These are phyloP conservation scores for Debaryomyces robertsiae DNA, from an alignment of 1,139 yeast genomes.

Conservation along the genomic window DNA sequence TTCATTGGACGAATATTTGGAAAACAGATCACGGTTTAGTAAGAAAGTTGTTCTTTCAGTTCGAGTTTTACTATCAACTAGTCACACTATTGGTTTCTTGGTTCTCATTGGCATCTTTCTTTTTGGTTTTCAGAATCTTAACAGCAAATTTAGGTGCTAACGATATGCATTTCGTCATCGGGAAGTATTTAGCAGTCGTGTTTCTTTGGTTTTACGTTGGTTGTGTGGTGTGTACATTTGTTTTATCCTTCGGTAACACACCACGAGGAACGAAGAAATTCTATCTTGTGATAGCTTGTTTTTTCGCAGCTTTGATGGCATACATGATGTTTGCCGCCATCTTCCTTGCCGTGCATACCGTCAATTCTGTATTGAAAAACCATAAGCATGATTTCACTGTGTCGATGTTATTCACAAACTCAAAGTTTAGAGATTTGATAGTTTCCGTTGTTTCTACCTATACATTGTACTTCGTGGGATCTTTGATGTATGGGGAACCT, in stretches of 20 bases:
- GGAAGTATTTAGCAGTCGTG: constrained; percentile 44
- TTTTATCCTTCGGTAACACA: constrained; percentile 50
- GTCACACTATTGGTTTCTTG: constrained; percentile 70
- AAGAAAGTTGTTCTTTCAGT: constrained; percentile 63
- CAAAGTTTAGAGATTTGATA: constrained; percentile 78
- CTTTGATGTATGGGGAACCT: constrained; percentile 74
- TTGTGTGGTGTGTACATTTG: constrained; percentile 47
- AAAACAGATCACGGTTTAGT: constrained; percentile 62
- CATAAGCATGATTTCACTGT: constrained; percentile 48
- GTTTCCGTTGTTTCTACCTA: constrained; percentile 88
- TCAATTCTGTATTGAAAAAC: constrained; percentile 37
- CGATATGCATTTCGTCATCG: constrained; percentile 48
- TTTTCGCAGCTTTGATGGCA: constrained; percentile 49
- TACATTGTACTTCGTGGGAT: constrained; percentile 74
- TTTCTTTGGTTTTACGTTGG: constrained; percentile 48
- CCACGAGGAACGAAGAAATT: constrained; percentile 51
- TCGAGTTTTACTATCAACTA: constrained; percentile 72
- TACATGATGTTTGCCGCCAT: constrained; percentile 71
- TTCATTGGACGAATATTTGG: constrained; percentile 75
- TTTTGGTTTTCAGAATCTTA: constrained; percentile 68
- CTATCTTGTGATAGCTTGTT: constrained; percentile 42
- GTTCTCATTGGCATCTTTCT: constrained; percentile 79
- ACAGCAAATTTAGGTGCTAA: constrained; percentile 56
- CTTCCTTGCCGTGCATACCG: constrained; percentile 77
- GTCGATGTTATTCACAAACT: constrained; percentile 56